These are phyloP conservation scores for Ceratobasidium sp. DNA, from an alignment of 1,284 basidiomycete species.

Conservation along the genomic window DNA sequence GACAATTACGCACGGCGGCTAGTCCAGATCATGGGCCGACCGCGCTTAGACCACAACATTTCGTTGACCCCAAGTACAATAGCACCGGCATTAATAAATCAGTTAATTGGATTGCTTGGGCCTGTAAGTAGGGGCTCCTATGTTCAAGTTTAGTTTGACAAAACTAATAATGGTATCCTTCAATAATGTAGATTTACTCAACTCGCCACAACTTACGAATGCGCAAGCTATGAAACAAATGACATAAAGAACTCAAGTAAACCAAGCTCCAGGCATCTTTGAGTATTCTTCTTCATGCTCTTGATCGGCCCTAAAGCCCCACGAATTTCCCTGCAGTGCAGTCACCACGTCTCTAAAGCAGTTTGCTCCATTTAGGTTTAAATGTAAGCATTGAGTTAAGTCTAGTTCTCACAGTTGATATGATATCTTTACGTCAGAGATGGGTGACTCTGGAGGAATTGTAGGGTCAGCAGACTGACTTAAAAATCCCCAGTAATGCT, in stretches of 20 bases:
- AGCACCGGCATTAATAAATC: too few relatives aligned
- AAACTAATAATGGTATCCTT: not conserved
- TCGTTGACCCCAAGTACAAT: too few relatives aligned
- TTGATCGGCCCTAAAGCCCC: conserved; percentile 1
- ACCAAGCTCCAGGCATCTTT: conserved; percentile 16
- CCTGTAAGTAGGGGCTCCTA: too few relatives aligned
- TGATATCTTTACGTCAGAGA: not conserved
- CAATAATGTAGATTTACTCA: not conserved
- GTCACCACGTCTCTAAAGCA: conserved; percentile 7
- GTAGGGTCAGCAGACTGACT: conserved; percentile 27
- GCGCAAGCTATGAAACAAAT: not conserved
- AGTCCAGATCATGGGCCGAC: not conserved
- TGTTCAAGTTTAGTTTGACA: too few relatives aligned
- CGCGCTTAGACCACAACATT: not conserved
- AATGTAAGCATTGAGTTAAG: not conserved
- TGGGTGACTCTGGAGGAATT: not conserved
- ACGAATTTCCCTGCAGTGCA: conserved; percentile 21
- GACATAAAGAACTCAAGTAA: not conserved
- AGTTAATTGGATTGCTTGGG: too few relatives aligned
- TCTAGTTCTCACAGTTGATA: conserved; percentile 18
- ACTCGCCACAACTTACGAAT: not conserved
- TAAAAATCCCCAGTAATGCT: conserved; percentile 18
- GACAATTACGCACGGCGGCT: not conserved
- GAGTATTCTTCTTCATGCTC: conserved; percentile 24
- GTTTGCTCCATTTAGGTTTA: not conserved